Evolutionary conservation across 2,329 filamentous ascomycete species (phyloP), one percentile per base, ranked within the genome.

Genomic region (Zasmidium cellare): DNA sequence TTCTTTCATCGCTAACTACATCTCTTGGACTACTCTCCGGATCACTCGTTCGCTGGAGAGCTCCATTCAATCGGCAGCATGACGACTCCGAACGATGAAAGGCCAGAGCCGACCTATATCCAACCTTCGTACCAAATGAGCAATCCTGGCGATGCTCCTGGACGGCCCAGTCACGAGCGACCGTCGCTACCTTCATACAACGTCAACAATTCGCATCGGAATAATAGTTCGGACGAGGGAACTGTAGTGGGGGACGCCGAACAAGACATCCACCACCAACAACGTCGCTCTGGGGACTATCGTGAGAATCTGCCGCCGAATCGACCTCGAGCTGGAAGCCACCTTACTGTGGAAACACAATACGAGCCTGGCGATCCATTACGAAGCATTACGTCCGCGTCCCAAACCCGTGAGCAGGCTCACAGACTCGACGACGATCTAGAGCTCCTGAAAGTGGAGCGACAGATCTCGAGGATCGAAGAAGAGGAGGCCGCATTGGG

Each of bases 381-480:
- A 53, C 66, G 51, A 45, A 45, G 41, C 7, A 69, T 69, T 66
- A 66, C 46, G 44, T 87, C 85, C 0, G 80, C 83, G 1, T 84
- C 84, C 0, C 78, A 81, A 57, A 79, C 77, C 16, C 79, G 86
- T 41, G 86, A 88, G 71, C 79, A 86, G 66, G 80, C 82, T 5
- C 79, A 80, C 59, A 78, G 85, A 48, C 74, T 89, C 25, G 82
- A 87, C 55, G 87, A 90, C 72, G 87, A 90, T 59, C 73, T 90
- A 53, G 79, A 83, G 46, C 75, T 90, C 69, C 77, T 89, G 47
- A 82, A 87, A 63, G 83, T 86, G 1, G 87, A 90, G 73, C 79
- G 84, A 11, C 79, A 86, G 55, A 79, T 84, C 1, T 82, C 81
- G 2, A 68, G 79, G 57, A 61, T 75, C 61, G 59, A 75, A 66